phyloP scores from a whole-genome alignment of 768 basidiomycete genomes.

The Cantharellus anzutake region DNA sequence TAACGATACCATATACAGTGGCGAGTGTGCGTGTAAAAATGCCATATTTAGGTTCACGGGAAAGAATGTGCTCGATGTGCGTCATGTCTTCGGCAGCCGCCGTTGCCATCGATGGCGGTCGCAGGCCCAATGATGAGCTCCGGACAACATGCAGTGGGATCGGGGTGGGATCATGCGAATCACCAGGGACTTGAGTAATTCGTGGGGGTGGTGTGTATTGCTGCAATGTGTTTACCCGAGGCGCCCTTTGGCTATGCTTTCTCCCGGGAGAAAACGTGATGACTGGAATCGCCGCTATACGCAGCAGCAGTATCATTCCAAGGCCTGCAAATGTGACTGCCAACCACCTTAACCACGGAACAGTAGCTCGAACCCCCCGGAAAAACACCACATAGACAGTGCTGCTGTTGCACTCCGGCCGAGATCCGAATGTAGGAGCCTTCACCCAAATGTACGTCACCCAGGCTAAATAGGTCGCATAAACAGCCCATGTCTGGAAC shows the following conservation, averaged over 20 bases:
- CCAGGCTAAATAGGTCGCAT: constrained; percentile 1
- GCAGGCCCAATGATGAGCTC: background rate
- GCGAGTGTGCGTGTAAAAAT: constrained; percentile 2
- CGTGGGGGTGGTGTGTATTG: no score
- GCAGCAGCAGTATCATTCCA: background rate
- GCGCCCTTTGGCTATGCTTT: no score
- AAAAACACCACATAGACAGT: constrained; percentile 3
- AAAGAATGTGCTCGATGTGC: background rate
- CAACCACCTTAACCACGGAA: constrained; percentile 2
- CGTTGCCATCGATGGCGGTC: background rate
- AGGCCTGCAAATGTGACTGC: background rate
- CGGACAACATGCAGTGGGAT: background rate
- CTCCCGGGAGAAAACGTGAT: background rate
- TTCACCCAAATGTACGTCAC: constrained; percentile 2
- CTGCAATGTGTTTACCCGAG: no score
- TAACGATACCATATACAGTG: constrained; percentile 1
- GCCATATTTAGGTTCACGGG: background rate
- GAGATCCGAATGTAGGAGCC: constrained; percentile 4
- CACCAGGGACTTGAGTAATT: no score
- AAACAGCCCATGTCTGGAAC: background rate
- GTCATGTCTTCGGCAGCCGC: background rate
- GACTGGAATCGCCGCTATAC: background rate
- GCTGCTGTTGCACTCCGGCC: constrained; percentile 2
- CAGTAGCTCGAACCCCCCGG: constrained; percentile 3
- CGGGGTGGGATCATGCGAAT: no score